Conservation (phyloP, 139 green algal species). For the Pleodorina starrii region DNA sequence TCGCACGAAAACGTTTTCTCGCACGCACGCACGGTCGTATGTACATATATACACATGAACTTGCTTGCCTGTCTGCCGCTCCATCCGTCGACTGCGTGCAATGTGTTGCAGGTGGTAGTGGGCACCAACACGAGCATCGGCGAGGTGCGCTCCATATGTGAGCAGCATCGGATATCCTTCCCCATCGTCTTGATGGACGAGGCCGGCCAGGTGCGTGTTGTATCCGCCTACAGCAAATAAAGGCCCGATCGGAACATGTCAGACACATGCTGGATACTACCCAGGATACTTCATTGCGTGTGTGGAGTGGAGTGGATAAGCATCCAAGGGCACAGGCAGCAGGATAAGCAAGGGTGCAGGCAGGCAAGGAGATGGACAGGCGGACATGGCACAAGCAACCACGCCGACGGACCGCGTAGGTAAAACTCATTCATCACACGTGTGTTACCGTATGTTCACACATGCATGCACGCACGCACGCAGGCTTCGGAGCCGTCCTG, state of each 20-base stretch:
- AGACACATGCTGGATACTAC: no score
- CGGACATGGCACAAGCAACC: no score
- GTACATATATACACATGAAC: not conserved
- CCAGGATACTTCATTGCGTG: no score
- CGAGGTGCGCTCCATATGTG: not conserved
- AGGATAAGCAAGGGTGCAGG: no score
- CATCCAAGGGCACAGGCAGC: no score
- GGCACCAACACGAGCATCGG: not conserved
- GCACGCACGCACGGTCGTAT: not conserved
- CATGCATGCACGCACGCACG: not conserved
- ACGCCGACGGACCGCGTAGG: no score
- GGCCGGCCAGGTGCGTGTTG: slow-evolving; percentile 77
- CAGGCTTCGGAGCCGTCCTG: slow-evolving; percentile 77
- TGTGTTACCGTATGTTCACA: no score
- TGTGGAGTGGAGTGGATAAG: no score
- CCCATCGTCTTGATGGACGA: slow-evolving; percentile 87
- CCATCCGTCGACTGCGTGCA: not conserved
- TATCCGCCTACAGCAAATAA: no score
- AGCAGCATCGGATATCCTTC: not conserved
- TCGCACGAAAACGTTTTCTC: not conserved
- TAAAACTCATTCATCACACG: no score
- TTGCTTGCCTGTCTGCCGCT: not conserved
- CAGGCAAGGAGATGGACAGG: no score
- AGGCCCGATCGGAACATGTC: no score
- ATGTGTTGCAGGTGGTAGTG: not conserved